Evolutionary conservation across 1,139 yeast species (phyloP), one percentile per base, ranked within the genome.

Genomic region (Debaryomyces sp.): DNA sequence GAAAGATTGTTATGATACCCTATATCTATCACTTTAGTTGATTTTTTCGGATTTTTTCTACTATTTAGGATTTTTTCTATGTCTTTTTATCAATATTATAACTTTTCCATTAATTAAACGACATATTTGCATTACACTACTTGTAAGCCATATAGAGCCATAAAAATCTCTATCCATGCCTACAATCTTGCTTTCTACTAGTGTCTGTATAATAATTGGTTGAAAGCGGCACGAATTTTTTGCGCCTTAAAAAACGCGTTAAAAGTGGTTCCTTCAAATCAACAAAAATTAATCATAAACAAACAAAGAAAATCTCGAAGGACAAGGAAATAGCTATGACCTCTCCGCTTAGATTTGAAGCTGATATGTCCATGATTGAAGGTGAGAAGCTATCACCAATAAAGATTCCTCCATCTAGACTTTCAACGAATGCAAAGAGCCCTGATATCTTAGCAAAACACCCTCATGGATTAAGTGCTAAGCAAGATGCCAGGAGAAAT

Each of bases 381-480:
- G 48, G 51, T 6, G 57, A 53, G 27, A 45, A 45, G 33, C 41
- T 54, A 30, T 52, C 57, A 7, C 60, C 59, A 15, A 51, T 54
- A 6, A 55, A 51, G 42, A 42, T 52, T 33, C 53, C 55, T 0
- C 44, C 46, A 9, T 34, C 42, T 6, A 33, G 27, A 7, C 39
- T 39, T 26, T 24, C 32, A 33, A 44, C 36, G 30, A 34, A 44
- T 32, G 32, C 38, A n/a, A 44, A 32, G 44, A 46, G 37, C 44
- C 52, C 54, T 5, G 54, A 49, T 8, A 35, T 49, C 8, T 47
- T 65, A 44, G 60, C 57, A 21, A 71, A 67, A 50, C 78, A 77
- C 47, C 80, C 82, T 1, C 84, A 80, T 54, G 84, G 84, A 0
- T 60, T 80, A 35, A 59, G 69, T 1, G 74, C 78, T 21, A 73